Evolutionary conservation across 2,329 filamentous ascomycete genomes (phyloP), one percentile per base, ranked within the genome.

Genomic region (Pleomassaria siparia): DNA sequence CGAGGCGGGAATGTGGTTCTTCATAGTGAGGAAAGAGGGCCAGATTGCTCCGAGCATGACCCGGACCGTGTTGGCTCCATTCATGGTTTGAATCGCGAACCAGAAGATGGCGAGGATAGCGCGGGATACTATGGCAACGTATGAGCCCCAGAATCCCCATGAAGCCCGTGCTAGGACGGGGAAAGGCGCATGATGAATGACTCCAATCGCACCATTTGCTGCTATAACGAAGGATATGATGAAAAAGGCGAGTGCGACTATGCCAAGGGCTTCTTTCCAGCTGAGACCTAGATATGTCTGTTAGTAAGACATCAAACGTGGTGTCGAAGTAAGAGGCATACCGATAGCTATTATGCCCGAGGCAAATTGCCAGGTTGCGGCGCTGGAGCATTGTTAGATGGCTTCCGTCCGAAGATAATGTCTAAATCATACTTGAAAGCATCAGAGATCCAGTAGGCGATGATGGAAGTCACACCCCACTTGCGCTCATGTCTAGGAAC

Each of bases 41-140:
- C 80, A 84, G 53, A 83, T 82, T 1, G 80, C 79, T 7, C 74
- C 74, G 12, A 82, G 57, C 67, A 80, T 80, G 35, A 77, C 75
- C 4, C 71, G 69, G 8, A 81, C 72, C 0, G 75, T 72, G 47
- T 80, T 79, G 0, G 79, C 82, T 0, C 84, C 84, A 53, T 84
- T 85, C 50, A 82, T 81, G 32, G 80, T 82, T 55, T 87, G 83
- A 39, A 87, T 85, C 0, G 83, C 82, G 44, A 86, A 82, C 86
- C 80, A 83, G 65, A 83, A 81, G 15, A 82, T 62, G 4, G 79
- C 80, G 3, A 82, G 74, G 46, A 82, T 76, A 30, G 75, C 73
- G 10, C 80, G 73, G 0, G 76, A 79, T 7, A 82, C 57, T 43
- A 82, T 79, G 20, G 78, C 74, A 29, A 82, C 69, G 57, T 80